Percentiles rank a stretch among this genome's conserved stretches.
phyloP scores from a whole-genome alignment of 305 asterid genomes.

The Plantago lanceolata region DNA sequence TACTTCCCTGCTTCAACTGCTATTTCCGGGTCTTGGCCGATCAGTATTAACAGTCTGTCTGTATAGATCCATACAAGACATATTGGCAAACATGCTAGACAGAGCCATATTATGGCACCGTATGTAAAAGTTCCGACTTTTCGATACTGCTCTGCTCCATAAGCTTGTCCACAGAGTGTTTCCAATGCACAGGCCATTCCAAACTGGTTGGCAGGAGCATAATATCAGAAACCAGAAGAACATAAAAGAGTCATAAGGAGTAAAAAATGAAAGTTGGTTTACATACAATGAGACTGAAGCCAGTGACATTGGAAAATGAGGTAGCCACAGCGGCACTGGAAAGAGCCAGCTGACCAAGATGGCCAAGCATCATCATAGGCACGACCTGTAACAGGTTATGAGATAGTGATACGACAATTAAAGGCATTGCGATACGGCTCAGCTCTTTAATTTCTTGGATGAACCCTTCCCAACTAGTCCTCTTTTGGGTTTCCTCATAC shows the following conservation, averaged over 20 bases:
- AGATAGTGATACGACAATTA: conserved; percentile 51
- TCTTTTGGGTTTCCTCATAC: no score
- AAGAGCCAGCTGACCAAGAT: conserved; percentile 48
- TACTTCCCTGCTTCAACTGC: conserved; percentile 14
- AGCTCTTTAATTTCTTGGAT: conserved; percentile 40
- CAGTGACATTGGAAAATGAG: conserved; percentile 49
- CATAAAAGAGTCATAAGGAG: no score
- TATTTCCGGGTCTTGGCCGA: conserved; percentile 13
- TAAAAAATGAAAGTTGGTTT: no score
- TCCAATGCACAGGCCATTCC: conserved; percentile 31
- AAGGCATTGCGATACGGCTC: conserved; percentile 44
- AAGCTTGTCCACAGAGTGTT: conserved; percentile 32
- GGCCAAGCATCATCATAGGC: conserved; percentile 62
- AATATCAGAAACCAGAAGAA: no score
- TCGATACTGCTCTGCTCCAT: conserved; percentile 28
- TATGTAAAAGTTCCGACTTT: conserved; percentile 27
- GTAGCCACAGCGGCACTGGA: conserved; percentile 57
- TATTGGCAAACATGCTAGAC: conserved; percentile 28
- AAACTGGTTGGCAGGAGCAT: conserved; percentile 2
- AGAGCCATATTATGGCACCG: conserved; percentile 22
- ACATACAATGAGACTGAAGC: conserved; percentile 46
- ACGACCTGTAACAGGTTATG: conserved; percentile 40
- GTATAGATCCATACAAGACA: conserved; percentile 26
- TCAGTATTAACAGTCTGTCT: conserved; percentile 18
- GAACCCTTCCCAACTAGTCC: conserved; percentile 24